Evolutionary conservation across 2,329 filamentous ascomycete genomes (phyloP), one percentile per base, ranked within the genome.

Genomic region (Fusarium sp.): DNA sequence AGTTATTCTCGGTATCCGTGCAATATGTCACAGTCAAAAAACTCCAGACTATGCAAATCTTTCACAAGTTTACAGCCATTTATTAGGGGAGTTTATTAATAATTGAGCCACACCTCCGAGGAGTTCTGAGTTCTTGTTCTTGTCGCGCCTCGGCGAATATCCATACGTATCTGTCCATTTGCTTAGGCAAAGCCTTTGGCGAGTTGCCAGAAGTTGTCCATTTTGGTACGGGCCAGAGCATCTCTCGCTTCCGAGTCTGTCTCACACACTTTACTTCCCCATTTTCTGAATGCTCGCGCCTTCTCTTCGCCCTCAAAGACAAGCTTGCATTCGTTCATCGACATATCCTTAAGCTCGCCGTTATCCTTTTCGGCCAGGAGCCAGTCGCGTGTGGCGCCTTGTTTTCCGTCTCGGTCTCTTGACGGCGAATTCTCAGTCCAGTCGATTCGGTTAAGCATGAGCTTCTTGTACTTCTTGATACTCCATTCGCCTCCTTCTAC

Each of bases 141-240:
- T 39, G 20, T 36, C 41, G 14, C 31, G n/a, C 28, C 54, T 22
- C 24, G 17, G 51, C 35, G 28, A 51, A 42, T 38, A 39, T 31
- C 38, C 20, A 33, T 18, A 51, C 20, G 42, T 18, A 51, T 49
- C 35, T 38, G n/a, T 54, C 61, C 45, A 18, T 70, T 56, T 45
- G 20, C 61, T 51, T 54, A 79, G 51, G 64, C 74, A 52, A 80
- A 66, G 22, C 81, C 94, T 86, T 97, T 97, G 1, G 95, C 96
- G 76, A 96, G 84, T 15, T 92, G 92, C 96, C 96, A 99, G 79
- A 99, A 96, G 78, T 93, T 97, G 78, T 98, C 96, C 89, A 98
- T 93, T 86, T 97, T 98, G 11, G 91, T 90, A 75, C 94, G 89
- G 18, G 90, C 85, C 71, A 99, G 83, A 28, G 92, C 88, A 76